These are phyloP conservation scores for Solanum ahanhuiri DNA, from an alignment of 257 asterid species.

Conservation along the genomic window DNA sequence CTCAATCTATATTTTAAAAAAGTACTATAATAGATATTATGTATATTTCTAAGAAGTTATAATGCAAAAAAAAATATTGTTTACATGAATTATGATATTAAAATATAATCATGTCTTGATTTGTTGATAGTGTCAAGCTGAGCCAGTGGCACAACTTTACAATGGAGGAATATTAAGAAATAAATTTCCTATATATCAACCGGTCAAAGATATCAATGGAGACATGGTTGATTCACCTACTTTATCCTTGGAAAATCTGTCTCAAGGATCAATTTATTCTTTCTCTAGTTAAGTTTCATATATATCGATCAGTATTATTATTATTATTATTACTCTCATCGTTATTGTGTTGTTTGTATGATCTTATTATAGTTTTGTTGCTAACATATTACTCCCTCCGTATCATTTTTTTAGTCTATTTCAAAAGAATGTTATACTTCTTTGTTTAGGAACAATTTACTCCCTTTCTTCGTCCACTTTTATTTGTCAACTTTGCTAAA, in stretches of 20 bases:
- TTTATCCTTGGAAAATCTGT: conserved; percentile 29
- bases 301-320: not conserved
- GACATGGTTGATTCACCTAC: conserved; percentile 9
- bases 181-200: not conserved
- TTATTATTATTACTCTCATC: not conserved
- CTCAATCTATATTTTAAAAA: not conserved
- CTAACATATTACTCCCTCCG: not conserved
- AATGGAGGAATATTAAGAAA: conserved; percentile 43
- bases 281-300: conserved; percentile 47
- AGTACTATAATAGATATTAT: not conserved
- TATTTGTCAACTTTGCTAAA: not conserved
- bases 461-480: not conserved
- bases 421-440: not conserved
- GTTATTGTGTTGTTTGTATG: not conserved
- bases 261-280: conserved; percentile 29
- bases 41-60: not conserved
- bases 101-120: not conserved
- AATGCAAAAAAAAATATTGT: not conserved
- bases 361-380: too few relatives aligned
- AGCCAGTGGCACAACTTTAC: conserved; percentile 47
- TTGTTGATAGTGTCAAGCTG: conserved; percentile 33
- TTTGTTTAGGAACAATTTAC: not conserved
- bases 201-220: not conserved
- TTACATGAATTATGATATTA: not conserved
- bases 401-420: not conserved